Evolutionary conservation across 768 basidiomycete genomes (phyloP).

Genomic region (Mycena floridula): DNA sequence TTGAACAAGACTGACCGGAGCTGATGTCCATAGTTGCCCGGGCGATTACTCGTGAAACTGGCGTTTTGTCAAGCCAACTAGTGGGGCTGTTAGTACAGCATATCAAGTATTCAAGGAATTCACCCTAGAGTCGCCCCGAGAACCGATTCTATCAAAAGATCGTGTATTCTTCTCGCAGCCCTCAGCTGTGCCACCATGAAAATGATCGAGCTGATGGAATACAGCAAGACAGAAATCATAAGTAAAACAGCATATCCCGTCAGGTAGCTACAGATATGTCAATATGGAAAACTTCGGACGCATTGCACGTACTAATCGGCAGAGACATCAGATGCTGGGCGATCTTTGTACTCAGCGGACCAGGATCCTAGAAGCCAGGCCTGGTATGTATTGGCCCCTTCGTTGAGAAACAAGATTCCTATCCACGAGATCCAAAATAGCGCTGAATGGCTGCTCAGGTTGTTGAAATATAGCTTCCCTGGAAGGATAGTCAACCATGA

Average conservation of each 20-base stretch:
- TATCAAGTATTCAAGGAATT: not conserved
- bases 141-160: constrained; percentile 29
- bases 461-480: constrained; percentile 31
- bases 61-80: constrained; percentile 47
- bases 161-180: constrained; percentile 35
- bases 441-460: constrained; percentile 28
- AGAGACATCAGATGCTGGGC: constrained; percentile 6
- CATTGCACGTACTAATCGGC: constrained; percentile 10
- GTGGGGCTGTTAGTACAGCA: not conserved
- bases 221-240: constrained; percentile 16
- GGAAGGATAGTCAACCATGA: constrained; percentile 3
- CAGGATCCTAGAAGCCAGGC: constrained; percentile 15
- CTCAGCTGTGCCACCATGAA: constrained; percentile 31
- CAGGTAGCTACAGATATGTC: constrained; percentile 35
- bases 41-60: constrained; percentile 42
- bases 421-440: constrained; percentile 13
- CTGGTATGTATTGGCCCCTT: constrained; percentile 8
- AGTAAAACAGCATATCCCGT: constrained; percentile 27
- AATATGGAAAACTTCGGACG: constrained; percentile 10
- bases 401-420: constrained; percentile 13
- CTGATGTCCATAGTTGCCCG: constrained; percentile 44
- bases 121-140: constrained; percentile 40
- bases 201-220: constrained; percentile 17
- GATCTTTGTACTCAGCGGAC: constrained; percentile 12
- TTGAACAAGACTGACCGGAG: constrained; percentile 25